Conservation (phyloP, 2,329 filamentous ascomycete species). For the Neofusicoccum umdonicola region DNA sequence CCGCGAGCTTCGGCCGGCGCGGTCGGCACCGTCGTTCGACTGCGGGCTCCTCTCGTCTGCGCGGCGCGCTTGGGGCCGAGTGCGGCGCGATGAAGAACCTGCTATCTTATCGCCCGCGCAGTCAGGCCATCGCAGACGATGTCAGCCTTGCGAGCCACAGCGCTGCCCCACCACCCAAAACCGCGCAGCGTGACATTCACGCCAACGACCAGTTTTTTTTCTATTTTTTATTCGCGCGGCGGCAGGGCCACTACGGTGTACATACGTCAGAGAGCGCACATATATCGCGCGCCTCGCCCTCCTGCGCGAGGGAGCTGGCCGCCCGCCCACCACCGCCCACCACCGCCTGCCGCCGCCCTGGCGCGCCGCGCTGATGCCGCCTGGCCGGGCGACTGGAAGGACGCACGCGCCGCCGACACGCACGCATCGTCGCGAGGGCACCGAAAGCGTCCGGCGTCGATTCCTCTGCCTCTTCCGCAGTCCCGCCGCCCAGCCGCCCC, state of each 20-base stretch:
- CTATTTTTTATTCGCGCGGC: not conserved
- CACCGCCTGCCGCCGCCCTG: not conserved
- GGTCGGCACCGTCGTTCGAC: not conserved
- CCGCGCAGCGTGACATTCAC: conserved; percentile 8
- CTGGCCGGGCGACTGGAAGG: conserved; percentile 9
- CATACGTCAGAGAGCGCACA: not conserved
- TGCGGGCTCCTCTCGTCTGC: not conserved
- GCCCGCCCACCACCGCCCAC: not conserved
- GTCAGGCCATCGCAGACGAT: not conserved
- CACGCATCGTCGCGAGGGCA: not conserved
- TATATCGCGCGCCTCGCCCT: not conserved
- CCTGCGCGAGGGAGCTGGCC: not conserved
- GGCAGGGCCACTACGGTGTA: not conserved
- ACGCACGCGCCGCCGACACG: not conserved
- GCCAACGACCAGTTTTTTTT: not conserved
- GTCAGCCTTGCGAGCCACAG: conserved; percentile 3
- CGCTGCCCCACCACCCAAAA: not conserved
- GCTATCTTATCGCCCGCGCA: conserved; percentile 7
- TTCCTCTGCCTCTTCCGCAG: not conserved
- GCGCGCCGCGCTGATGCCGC: not conserved
- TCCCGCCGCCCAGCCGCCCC: not conserved
- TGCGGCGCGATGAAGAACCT: not conserved
- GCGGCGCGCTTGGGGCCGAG: not conserved
- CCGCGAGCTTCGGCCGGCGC: conserved; percentile 10
- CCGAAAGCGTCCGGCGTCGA: not conserved